Evolutionary conservation across 148 eudicot genomes (phyloP), one percentile per base, ranked within the genome.

Genomic region (Camellia japonica): DNA sequence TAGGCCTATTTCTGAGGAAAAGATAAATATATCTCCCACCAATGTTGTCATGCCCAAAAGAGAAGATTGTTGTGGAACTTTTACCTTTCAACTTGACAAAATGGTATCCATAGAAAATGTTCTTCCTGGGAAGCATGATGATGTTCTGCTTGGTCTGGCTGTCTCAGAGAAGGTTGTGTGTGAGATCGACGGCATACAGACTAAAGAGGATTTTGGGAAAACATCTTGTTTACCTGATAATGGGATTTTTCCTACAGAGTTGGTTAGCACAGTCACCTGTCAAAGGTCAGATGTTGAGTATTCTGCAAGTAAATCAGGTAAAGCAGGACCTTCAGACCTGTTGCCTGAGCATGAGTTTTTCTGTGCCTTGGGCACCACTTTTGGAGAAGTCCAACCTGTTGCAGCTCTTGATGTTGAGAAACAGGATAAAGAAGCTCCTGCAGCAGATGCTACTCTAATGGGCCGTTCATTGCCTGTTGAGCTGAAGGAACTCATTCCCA

Each of bases 271-370:
- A 16, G 18, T 64, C 69, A 83, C 78, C 61, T 68, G 79, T 68
- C 81, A 80, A 66, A 71, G 60, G 10, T n/a, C 18, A 30, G 73
- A 78, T 75, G 83, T 20, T 68, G 82, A 64, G 60, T 68, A 73
- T 73, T 76, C 42, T 23, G 49, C 23, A 19, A 81, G 78, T 68
- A 79, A 77, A 66, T 79, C 76, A 2, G 61, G 60, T 7, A 78
- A 63, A 47, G 60, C 65, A 42, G 60, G 56, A 56, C 68, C 19
- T 3, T 64, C 23, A 46, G 73, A 69, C 72, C 19, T 73, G 82
- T 84, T 78, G 60, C 49, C 84, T 63, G 84, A 76, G 52, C 71
- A 61, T 70, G 66, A 70, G 16, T 75, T 60, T 54, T 76, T 80
- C 51, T 70, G 78, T 80, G 68, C 78, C 15, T 60, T 74, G 59